Percentiles rank a stretch among this genome's conserved stretches.
These are phyloP conservation scores for Jackrogersella minutella DNA, from an alignment of 495 filamentous ascomycete species.

Conservation along the genomic window DNA sequence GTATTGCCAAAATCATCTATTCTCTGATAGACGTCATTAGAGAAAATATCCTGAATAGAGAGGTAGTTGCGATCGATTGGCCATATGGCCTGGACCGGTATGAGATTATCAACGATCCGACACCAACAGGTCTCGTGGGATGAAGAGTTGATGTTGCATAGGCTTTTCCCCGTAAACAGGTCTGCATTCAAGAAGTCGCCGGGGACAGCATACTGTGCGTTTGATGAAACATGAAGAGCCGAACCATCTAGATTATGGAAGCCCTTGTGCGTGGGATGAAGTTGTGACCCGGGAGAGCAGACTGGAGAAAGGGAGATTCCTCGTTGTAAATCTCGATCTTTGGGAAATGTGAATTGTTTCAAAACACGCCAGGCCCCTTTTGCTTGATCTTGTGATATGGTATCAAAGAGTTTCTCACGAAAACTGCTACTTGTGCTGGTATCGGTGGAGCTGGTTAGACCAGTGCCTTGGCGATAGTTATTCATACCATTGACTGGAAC, in stretches of 20 bases:
- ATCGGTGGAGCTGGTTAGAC: conserved; percentile 43
- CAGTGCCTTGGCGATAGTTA: conserved; percentile 35
- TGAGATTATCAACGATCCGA: conserved; percentile 42
- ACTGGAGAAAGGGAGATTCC: conserved; percentile 25
- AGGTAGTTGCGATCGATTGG: not conserved
- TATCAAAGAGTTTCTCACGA: conserved; percentile 36
- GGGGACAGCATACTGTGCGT: conserved; percentile 39
- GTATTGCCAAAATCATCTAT: conserved; percentile 57
- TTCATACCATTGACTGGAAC: conserved; percentile 1
- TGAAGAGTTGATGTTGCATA: conserved; percentile 39
- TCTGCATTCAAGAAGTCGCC: conserved; percentile 50
- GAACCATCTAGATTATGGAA: not conserved
- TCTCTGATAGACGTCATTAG: conserved; percentile 31
- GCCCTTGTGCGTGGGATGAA: conserved; percentile 2
- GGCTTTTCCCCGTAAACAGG: conserved; percentile 35
- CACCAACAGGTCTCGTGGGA: conserved; percentile 54
- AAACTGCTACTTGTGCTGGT: conserved; percentile 42
- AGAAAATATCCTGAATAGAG: not conserved
- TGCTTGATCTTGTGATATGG: conserved; percentile 32
- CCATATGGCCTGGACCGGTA: conserved; percentile 23
- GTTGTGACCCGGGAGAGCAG: conserved; percentile 15
- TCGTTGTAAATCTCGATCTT: conserved; percentile 26
- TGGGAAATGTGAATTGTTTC: conserved; percentile 46
- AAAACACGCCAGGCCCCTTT: conserved; percentile 42
- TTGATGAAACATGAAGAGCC: conserved; percentile 21